Evolutionary conservation across 345 rosid species (phyloP).

Genomic region (Draba incana): DNA sequence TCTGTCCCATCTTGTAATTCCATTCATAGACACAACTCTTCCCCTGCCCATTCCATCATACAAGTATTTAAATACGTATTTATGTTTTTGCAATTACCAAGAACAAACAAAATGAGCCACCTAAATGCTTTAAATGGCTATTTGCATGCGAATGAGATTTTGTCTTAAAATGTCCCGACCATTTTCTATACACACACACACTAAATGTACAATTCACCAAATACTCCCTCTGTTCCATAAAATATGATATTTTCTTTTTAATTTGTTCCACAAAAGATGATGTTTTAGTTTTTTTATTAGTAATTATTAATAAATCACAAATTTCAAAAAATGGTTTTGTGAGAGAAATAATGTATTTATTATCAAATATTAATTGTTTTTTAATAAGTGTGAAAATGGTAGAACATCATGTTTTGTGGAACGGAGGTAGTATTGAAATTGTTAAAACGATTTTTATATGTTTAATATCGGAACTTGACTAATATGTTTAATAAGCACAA

Average conservation of each 20-base stretch:
- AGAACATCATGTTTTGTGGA: too few relatives aligned
- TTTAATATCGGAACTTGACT: slow-evolving; percentile 23
- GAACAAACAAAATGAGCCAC: slow-evolving; percentile 12
- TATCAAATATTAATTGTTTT: too few relatives aligned
- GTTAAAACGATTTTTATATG: background rate
- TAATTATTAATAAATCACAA: too few relatives aligned
- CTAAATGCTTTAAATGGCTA: slow-evolving; percentile 31
- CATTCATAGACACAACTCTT: slow-evolving; percentile 21
- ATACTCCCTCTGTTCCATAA: too few relatives aligned
- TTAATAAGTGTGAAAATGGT: too few relatives aligned
- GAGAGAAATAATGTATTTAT: too few relatives aligned
- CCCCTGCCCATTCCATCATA: slow-evolving; percentile 17
- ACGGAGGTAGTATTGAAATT: too few relatives aligned
- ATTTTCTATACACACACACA: slow-evolving; percentile 35
- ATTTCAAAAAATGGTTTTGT: too few relatives aligned
- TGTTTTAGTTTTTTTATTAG: too few relatives aligned
- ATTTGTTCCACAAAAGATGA: too few relatives aligned
- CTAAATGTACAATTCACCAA: slow-evolving; percentile 34
- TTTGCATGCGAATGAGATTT: slow-evolving; percentile 26
- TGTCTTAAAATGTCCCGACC: slow-evolving; percentile 41
- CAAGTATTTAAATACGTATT: background rate
- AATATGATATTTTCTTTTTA: too few relatives aligned
- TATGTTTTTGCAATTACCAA: slow-evolving; percentile 10
- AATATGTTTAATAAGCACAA: slow-evolving; percentile 16
- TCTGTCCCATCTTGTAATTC: slow-evolving; percentile 35